These are phyloP conservation scores for Coffea eugenioides DNA, from an alignment of 257 asterid species.

Conservation along the genomic window DNA sequence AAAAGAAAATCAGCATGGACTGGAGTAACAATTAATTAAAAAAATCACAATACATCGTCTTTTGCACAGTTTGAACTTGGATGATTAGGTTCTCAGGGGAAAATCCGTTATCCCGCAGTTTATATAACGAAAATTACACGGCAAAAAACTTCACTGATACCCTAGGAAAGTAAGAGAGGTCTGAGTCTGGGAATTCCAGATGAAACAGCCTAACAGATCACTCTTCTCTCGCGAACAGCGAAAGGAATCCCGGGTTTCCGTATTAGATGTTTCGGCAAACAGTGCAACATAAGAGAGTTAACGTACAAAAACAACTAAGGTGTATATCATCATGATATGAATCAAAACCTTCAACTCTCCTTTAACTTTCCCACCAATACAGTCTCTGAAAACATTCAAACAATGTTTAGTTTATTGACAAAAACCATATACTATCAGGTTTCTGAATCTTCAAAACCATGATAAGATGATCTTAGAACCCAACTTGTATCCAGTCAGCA, in stretches of 20 bases:
- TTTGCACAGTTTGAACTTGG: not conserved
- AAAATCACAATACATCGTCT: not conserved
- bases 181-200: not conserved
- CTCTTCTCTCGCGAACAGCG: not conserved
- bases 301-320: not conserved
- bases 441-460: slow-evolving; percentile 4
- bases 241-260: not conserved
- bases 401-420: slow-evolving; percentile 20
- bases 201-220: too few relatives aligned
- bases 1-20: not conserved
- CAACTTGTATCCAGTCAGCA: not conserved
- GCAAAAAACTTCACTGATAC: too few relatives aligned
- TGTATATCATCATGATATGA: not conserved
- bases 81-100: not conserved
- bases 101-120: not conserved
- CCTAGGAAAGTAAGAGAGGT: not conserved
- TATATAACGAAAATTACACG: too few relatives aligned
- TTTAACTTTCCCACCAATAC: not conserved
- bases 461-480: not conserved
- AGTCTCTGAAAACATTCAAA: not conserved
- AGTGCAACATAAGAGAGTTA: not conserved
- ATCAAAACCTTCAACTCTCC: not conserved
- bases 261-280: not conserved
- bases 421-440: not conserved
- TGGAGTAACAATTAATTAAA: not conserved